Evolutionary conservation across 331 rosid genomes (phyloP).

Genomic region (Phaseolus coccineus): DNA sequence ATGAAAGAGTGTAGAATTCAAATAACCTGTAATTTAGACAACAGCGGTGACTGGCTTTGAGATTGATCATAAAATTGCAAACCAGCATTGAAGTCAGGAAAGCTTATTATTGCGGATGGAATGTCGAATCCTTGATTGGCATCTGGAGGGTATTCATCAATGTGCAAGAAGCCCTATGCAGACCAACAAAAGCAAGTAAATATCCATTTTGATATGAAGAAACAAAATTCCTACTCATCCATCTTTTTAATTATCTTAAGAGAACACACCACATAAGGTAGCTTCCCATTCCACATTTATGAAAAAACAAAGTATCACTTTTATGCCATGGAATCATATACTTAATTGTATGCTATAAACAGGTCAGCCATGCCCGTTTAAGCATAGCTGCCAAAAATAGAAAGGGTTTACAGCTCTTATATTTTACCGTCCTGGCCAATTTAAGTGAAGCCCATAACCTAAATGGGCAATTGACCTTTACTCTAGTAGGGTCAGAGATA

Average conservation of each 20-base stretch:
- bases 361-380: not conserved
- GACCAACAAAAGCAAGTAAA: slow-evolving; percentile 37
- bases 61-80: slow-evolving; percentile 56
- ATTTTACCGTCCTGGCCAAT: not conserved
- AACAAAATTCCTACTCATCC: slow-evolving; percentile 35
- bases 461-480: not conserved
- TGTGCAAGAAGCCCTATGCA: slow-evolving; percentile 89
- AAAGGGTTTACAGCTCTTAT: not conserved
- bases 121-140: slow-evolving; percentile 98
- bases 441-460: not conserved
- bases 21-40: slow-evolving; percentile 78
- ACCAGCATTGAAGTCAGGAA: slow-evolving; percentile 70
- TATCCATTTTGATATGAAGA: slow-evolving; percentile 32
- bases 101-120: slow-evolving; percentile 93
- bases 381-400: not conserved
- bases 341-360: not conserved
- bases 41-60: slow-evolving; percentile 64
- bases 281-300: not conserved
- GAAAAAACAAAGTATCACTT: not conserved
- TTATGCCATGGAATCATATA: not conserved
- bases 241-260: slow-evolving; percentile 23
- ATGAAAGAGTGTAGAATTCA: slow-evolving; percentile 11
- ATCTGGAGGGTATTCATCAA: slow-evolving; percentile 97
- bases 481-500: not conserved
- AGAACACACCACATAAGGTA: slow-evolving; percentile 26